Conservation (phyloP, 2,329 filamentous ascomycete species). For the Aspergillus ibericus region DNA sequence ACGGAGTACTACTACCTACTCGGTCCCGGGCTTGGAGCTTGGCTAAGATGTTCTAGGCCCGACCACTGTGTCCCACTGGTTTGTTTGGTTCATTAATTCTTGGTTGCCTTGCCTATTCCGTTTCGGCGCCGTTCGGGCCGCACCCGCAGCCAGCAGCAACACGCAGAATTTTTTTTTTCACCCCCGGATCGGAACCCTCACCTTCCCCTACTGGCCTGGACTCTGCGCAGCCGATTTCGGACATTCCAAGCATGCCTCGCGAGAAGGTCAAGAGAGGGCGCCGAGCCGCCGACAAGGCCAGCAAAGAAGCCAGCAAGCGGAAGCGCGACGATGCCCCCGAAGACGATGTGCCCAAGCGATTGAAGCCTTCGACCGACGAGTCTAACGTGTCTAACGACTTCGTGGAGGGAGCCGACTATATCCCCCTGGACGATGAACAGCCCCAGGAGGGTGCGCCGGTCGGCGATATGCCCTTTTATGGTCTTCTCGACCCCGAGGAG, state of each 20-base stretch:
- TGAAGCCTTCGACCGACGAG: slow-evolving; percentile 35
- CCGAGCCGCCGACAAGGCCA: slow-evolving; percentile 43
- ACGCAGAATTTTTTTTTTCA: no score
- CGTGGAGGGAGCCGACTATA: slow-evolving; percentile 35
- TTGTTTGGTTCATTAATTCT: no score
- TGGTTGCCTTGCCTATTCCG: no score
- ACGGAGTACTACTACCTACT: no score
- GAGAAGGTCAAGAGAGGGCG: slow-evolving; percentile 50
- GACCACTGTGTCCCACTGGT: no score
- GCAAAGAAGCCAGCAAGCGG: slow-evolving; percentile 40
- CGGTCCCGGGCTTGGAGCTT: no score
- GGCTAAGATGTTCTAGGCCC: no score
- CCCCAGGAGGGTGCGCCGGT: slow-evolving; percentile 26
- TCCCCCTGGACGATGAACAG: slow-evolving; percentile 34
- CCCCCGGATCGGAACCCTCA: no score
- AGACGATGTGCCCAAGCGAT: slow-evolving; percentile 38
- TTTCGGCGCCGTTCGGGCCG: no score
- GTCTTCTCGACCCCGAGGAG: slow-evolving; percentile 87
- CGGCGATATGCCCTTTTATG: slow-evolving; percentile 77
- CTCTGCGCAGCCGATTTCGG: not conserved
- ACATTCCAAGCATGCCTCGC: slow-evolving; percentile 40
- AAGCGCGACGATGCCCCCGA: slow-evolving; percentile 38
- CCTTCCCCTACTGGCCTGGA: no score
- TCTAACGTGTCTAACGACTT: slow-evolving; percentile 20
- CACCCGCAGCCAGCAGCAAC: no score